These are phyloP conservation scores for Clarireedia paspali DNA, from an alignment of 2,329 filamentous ascomycete genomes.

Conservation along the genomic window DNA sequence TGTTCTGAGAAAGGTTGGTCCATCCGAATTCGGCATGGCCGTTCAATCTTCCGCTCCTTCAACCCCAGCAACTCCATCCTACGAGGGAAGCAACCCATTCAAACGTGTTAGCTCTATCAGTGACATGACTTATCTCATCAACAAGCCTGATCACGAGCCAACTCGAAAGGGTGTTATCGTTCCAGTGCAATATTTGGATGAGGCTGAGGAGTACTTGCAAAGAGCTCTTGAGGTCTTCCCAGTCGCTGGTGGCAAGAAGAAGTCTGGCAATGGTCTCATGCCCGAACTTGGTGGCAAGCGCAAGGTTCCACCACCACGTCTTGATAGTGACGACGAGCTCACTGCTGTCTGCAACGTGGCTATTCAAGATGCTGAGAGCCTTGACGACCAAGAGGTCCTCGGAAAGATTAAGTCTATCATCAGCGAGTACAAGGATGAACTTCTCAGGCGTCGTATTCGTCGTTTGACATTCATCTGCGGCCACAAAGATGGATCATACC, in stretches of 20 bases:
- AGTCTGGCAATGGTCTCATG: constrained; percentile 51
- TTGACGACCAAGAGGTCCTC: constrained; percentile 75
- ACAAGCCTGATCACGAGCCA: constrained; percentile 67
- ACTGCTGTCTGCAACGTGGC: constrained; percentile 90
- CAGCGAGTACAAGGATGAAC: constrained; percentile 73
- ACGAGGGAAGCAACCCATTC: constrained; percentile 53
- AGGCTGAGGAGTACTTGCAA: constrained; percentile 78
- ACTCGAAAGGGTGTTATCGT: constrained; percentile 89
- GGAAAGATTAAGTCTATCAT: constrained; percentile 69
- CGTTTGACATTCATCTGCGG: constrained; percentile 95
- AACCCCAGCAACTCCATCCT: constrained; percentile 66
- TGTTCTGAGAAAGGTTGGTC: constrained; percentile 83
- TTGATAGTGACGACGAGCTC: constrained; percentile 65
- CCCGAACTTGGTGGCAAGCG: constrained; percentile 70
- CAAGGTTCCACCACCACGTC: constrained; percentile 44
- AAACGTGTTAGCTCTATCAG: constrained; percentile 91
- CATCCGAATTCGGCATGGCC: constrained; percentile 81
- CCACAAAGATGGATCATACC: constrained; percentile 87
- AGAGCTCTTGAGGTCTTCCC: constrained; percentile 83
- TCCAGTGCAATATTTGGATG: constrained; percentile 87
- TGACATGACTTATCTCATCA: constrained; percentile 84
- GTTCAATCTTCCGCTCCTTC: constrained; percentile 74
- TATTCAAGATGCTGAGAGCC: constrained; percentile 77
- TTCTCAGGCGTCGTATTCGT: constrained; percentile 73
- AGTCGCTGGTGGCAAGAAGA: constrained; percentile 46